Evolutionary conservation across 1,284 basidiomycete species (phyloP).

Genomic region (Chalciporus piperatoides): DNA sequence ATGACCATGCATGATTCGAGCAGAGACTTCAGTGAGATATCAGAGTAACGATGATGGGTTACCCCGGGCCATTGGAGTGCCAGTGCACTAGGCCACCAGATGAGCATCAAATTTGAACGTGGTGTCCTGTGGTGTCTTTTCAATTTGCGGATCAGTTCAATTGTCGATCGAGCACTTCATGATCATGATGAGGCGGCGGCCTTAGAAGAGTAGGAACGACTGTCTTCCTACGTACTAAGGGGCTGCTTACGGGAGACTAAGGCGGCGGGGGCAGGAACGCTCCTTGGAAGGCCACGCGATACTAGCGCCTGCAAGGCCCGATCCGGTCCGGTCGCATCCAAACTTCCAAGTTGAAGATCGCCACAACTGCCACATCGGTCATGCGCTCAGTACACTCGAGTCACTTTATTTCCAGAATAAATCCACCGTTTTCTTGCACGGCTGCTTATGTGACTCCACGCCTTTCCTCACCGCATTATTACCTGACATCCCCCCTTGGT

Average conservation of each 20-base stretch:
- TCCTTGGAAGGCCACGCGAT: no score
- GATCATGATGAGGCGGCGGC: no score
- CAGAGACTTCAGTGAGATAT: no score
- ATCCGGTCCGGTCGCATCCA: not conserved
- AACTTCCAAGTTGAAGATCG: not conserved
- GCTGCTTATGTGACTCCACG: not conserved
- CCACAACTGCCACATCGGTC: not conserved
- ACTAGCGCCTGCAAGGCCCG: not conserved
- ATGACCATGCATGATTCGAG: not conserved
- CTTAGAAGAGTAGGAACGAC: no score
- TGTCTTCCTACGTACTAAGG: no score
- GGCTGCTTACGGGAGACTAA: no score
- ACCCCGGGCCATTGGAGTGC: no score
- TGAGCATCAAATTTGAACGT: not conserved
- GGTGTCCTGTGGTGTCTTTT: not conserved
- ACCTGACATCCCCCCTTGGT: not conserved
- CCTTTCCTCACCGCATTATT: not conserved
- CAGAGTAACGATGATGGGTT: no score
- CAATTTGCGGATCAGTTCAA: not conserved
- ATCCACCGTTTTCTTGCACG: not conserved
- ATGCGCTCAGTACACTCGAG: no score
- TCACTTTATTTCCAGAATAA: not conserved
- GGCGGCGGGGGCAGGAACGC: no score
- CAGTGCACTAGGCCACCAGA: not conserved
- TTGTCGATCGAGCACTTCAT: not conserved